Percentiles rank a stretch among this genome's conserved stretches.
These are phyloP conservation scores for Chaetoscypha palmicola DNA, from an alignment of 2,329 filamentous ascomycete genomes.

Conservation along the genomic window DNA sequence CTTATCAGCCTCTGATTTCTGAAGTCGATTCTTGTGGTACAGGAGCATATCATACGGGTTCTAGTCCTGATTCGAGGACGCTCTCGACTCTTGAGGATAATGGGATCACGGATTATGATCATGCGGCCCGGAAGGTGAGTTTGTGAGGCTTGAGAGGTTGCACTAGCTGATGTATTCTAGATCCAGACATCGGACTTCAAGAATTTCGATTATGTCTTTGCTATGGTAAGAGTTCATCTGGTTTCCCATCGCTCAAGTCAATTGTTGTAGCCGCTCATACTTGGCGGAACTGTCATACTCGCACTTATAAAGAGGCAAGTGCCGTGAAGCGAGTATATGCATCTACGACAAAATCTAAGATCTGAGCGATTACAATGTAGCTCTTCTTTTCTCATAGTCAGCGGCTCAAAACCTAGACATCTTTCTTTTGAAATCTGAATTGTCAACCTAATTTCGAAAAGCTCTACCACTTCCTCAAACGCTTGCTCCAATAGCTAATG, in stretches of 20 bases:
- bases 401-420: too few species aligned
- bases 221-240: constrained; percentile 55
- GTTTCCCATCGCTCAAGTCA: too few species aligned
- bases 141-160: not conserved
- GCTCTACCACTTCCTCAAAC: too few species aligned
- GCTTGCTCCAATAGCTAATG: too few species aligned
- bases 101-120: constrained; percentile 69
- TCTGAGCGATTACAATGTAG: too few species aligned
- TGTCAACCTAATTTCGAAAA: too few species aligned
- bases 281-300: too few species aligned
- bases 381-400: not conserved
- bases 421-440: too few species aligned
- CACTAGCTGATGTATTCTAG: constrained; percentile 30
- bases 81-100: constrained; percentile 69
- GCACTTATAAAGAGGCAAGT: too few species aligned
- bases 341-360: too few species aligned
- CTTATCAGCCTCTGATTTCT: constrained; percentile 53
- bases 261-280: too few species aligned
- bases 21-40: constrained; percentile 86
- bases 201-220: constrained; percentile 86
- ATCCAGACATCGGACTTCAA: constrained; percentile 64
- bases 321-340: too few species aligned
- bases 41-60: constrained; percentile 72
- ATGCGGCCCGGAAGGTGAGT: constrained; percentile 67
- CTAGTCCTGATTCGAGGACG: constrained; percentile 73